These are phyloP conservation scores for Gossypium australe DNA, from an alignment of 345 rosid genomes.

Conservation along the genomic window DNA sequence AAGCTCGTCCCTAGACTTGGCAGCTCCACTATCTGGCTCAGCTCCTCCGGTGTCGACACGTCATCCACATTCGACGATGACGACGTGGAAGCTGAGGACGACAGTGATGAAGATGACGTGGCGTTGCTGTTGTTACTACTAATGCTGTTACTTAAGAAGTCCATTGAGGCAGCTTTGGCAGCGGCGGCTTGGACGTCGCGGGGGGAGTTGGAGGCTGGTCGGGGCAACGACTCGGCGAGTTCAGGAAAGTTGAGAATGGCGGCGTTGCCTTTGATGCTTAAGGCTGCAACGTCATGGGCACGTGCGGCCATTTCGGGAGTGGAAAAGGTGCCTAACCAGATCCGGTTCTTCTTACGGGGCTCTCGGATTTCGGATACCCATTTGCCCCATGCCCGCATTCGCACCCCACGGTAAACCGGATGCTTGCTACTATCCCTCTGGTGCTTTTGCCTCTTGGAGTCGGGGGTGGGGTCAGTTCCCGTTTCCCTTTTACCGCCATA, in stretches of 20 bases:
- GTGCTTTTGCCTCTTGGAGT: conserved; percentile 21
- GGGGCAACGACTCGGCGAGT: conserved; percentile 38
- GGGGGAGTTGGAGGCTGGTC: conserved; percentile 40
- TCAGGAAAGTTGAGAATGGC: conserved; percentile 57
- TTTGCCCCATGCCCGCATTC: conserved; percentile 59
- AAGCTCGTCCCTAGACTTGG: conserved; percentile 59
- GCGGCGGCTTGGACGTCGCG: conserved; percentile 54
- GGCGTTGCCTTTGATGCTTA: conserved; percentile 45
- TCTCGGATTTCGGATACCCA: conserved; percentile 70
- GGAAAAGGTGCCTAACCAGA: conserved; percentile 62
- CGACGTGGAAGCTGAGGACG: conserved; percentile 13
- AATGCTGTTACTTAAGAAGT: background rate
- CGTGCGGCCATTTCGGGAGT: conserved; percentile 68
- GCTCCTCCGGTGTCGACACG: conserved; percentile 54
- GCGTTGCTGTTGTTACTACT: background rate
- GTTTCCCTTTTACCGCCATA: background rate
- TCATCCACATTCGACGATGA: conserved; percentile 22
- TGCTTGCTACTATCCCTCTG: conserved; percentile 23
- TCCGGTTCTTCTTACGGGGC: conserved; percentile 58
- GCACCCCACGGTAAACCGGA: conserved; percentile 52
- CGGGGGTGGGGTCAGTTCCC: background rate
- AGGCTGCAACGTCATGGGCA: conserved; percentile 57
- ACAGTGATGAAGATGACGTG: background rate
- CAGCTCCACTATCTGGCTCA: conserved; percentile 72
- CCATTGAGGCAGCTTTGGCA: conserved; percentile 44